Evolutionary conservation across 768 basidiomycete species (phyloP).

Genomic region (Podaxis sp.): DNA sequence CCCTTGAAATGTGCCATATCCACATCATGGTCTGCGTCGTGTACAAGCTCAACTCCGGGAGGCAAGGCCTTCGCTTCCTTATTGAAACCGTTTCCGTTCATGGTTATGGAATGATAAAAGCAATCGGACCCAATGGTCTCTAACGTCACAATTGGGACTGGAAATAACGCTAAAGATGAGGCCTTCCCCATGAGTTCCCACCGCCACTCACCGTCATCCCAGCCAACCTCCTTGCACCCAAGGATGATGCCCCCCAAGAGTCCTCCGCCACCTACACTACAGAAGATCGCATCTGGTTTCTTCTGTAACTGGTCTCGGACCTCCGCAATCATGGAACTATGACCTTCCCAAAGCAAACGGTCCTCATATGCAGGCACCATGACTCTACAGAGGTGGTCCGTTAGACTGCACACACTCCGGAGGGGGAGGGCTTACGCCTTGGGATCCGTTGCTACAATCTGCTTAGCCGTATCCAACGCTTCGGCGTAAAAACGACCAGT

Average conservation of each 20-base stretch:
- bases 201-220: conserved; percentile 62
- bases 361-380: conserved; percentile 75
- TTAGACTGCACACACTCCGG: not conserved
- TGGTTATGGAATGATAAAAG: conserved; percentile 69
- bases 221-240: conserved; percentile 63
- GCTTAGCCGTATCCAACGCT: conserved; percentile 50
- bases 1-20: conserved; percentile 55
- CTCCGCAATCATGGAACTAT: conserved; percentile 72
- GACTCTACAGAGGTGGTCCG: conserved; percentile 39
- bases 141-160: conserved; percentile 64
- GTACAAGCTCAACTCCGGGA: conserved; percentile 39
- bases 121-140: conserved; percentile 76
- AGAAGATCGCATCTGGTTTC: conserved; percentile 72
- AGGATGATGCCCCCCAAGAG: conserved; percentile 67
- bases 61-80: conserved; percentile 33
- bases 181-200: not conserved
- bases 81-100: conserved; percentile 46
- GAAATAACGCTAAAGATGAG: not conserved
- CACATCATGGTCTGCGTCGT: conserved; percentile 44
- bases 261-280: conserved; percentile 77
- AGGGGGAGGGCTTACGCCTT: conserved; percentile 47
- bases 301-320: conserved; percentile 51
- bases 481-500: conserved; percentile 59
- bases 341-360: conserved; percentile 70
- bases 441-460: conserved; percentile 40